Evolutionary conservation across 2,329 filamentous ascomycete species (phyloP), one percentile per base, ranked within the genome.

Genomic region (Paracorniculantispora psalliotae): DNA sequence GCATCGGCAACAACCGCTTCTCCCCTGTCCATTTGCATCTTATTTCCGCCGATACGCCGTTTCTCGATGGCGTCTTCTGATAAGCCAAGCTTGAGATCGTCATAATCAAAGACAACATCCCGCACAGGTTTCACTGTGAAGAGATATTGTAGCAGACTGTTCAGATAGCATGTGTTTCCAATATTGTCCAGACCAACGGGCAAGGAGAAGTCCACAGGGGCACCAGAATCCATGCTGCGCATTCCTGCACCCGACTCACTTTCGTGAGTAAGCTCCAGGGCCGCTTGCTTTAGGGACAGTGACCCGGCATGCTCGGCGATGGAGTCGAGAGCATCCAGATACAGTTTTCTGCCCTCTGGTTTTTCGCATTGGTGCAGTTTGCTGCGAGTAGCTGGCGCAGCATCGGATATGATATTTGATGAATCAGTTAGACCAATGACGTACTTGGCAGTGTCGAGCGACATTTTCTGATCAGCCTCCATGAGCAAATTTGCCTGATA

Each of bases 121-220:
- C 93, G 85, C 30, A 97, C 79, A 2, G 90, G 86, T 62, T 86
- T 88, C 58, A 97, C 84, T 0, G 92, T 96, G 71, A 96, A 97
- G 64, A 97, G 89, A 69, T 96, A 97, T 67, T 99, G 94, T 10
- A 99, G 79, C 51, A 99, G 82, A 73, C 93, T 97, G 77, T 99
- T 99, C 57, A 99, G 81, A 68, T 99, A 99, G 72, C 94, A 99
- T 0, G 96, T 99, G 68, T 99, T 99, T 61, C 94, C 92, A 59
- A 97, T 96, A 66, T 97, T 99, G 63, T 87, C 83, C 6, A 97
- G 81, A 0, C 94, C 94, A 23, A 96, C 90, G 0, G 94, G 94
- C 72, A 90, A 86, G 30, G 83, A 78, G 49, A 74, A 67, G 58
- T 77, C 67, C 15, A 69, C 67, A 3, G 66, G 58, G 47, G 61